A percentile compares a stretch with the other conserved stretches of the same genome.
Evolutionary conservation across 345 rosid species (phyloP).

Genomic region (Laguncularia racemosa): DNA sequence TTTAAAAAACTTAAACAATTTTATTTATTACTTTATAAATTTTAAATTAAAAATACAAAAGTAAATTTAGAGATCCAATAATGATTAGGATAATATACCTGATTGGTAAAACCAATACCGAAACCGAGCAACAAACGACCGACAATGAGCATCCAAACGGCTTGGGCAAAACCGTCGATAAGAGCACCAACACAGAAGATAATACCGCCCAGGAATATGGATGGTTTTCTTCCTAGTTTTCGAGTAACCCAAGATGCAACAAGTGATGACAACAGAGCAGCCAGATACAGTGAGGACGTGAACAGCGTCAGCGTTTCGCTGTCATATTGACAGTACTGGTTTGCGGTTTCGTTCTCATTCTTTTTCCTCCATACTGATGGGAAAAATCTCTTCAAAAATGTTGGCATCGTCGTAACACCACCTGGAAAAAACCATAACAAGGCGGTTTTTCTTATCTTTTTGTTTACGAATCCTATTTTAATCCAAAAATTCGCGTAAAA

Average conservation of each 20-base stretch:
- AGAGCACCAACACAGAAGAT: slow-evolving; percentile 84
- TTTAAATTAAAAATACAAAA: no score
- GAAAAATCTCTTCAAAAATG: slow-evolving; percentile 65
- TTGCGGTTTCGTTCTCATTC: slow-evolving; percentile 24
- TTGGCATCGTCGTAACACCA: slow-evolving; percentile 83
- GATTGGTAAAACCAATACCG: slow-evolving; percentile 96
- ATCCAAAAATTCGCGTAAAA: no score
- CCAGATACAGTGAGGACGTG: slow-evolving; percentile 90
- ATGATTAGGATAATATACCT: slow-evolving; percentile 33
- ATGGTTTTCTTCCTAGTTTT: slow-evolving; percentile 58
- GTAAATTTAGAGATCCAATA: no score
- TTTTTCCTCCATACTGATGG: slow-evolving; percentile 56
- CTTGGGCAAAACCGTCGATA: slow-evolving; percentile 66
- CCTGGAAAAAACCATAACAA: slow-evolving; percentile 36
- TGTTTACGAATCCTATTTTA: no score
- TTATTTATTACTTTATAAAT: no score
- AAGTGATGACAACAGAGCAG: slow-evolving; percentile 70
- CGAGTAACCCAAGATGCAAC: slow-evolving; percentile 80
- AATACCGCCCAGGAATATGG: slow-evolving; percentile 85
- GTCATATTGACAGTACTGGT: slow-evolving; percentile 80
- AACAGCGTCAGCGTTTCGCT: slow-evolving; percentile 65
- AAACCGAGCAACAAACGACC: slow-evolving; percentile 92
- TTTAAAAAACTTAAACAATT: no score
- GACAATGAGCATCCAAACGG: slow-evolving; percentile 83
- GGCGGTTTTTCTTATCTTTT: no score